Conservation (phyloP, 73 alveolate species). For the Durusdinium trenchii region DNA sequence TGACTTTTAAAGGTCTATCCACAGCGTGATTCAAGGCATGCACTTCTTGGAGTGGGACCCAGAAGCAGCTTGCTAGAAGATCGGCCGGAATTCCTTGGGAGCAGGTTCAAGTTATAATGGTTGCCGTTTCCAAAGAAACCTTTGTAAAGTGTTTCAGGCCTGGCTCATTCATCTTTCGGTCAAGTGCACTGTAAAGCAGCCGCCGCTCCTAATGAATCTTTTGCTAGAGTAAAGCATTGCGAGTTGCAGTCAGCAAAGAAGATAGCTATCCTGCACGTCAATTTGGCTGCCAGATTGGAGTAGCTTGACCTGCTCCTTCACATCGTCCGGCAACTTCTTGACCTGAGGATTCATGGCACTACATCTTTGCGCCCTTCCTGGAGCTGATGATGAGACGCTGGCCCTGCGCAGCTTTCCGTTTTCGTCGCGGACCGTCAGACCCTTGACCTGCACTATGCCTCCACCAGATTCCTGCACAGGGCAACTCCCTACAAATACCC, state of each 20-base stretch:
- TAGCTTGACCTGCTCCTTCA: not conserved
- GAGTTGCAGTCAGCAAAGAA: too few relatives aligned
- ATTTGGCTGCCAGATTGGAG: not conserved
- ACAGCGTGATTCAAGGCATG: too few relatives aligned
- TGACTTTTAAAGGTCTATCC: too few relatives aligned
- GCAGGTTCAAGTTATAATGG: not conserved
- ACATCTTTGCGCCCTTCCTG: not conserved
- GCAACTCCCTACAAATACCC: too few relatives aligned
- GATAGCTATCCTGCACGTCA: not conserved
- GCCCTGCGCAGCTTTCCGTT: not conserved
- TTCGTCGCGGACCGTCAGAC: not conserved
- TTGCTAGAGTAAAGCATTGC: not conserved
- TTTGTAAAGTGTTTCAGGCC: not conserved
- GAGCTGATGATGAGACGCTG: not conserved
- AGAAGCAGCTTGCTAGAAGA: constrained; percentile 1
- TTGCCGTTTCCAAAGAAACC: not conserved
- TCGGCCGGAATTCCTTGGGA: constrained; percentile 2
- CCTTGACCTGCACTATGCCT: not conserved
- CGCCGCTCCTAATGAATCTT: not conserved
- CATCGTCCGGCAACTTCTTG: not conserved
- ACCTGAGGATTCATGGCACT: not conserved
- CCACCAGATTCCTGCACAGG: not conserved
- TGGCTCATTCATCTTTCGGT: not conserved
- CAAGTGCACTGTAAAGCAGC: constrained; percentile 16
- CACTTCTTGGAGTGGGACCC: not conserved